These are phyloP conservation scores for Boletales sp. DNA, from an alignment of 768 basidiomycete genomes.

Conservation along the genomic window DNA sequence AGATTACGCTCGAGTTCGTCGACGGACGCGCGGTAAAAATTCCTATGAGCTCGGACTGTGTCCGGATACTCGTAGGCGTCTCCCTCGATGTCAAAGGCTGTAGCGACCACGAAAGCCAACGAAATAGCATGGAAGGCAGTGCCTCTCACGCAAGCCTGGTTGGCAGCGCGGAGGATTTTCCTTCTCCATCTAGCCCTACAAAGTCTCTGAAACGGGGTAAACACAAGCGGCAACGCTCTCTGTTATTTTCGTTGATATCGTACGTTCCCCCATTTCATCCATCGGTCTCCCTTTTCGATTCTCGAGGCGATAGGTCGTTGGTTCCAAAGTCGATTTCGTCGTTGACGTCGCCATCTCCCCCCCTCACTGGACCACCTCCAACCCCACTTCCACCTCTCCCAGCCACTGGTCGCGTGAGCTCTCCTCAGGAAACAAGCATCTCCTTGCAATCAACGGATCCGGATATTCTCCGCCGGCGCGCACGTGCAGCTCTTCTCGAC, in stretches of 20 bases:
- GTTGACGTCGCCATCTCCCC: conserved; percentile 17
- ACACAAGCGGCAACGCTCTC: conserved; percentile 69
- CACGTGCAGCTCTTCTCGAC: conserved; percentile 66
- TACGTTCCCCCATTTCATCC: conserved; percentile 23
- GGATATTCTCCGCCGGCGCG: conserved; percentile 52
- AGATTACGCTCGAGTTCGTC: conserved; percentile 52
- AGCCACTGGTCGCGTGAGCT: conserved; percentile 26
- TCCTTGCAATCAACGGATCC: conserved; percentile 20
- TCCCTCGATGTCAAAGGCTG: conserved; percentile 50
- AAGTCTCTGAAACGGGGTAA: conserved; percentile 36
- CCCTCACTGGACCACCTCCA: conserved; percentile 25
- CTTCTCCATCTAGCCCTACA: conserved; percentile 14
- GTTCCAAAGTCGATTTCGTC: conserved; percentile 32
- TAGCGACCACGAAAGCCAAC: conserved; percentile 31
- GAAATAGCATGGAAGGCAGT: conserved; percentile 31
- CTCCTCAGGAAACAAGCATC: conserved; percentile 11
- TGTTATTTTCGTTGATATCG: conserved; percentile 68
- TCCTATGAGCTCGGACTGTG: conserved; percentile 40
- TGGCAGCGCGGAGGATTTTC: conserved; percentile 17
- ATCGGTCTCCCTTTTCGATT: conserved; percentile 2
- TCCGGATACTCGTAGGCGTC: conserved; percentile 47
- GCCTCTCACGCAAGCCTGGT: conserved; percentile 17
- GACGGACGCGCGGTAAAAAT: conserved; percentile 54
- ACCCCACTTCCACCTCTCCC: conserved; percentile 29
- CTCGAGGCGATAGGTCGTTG: conserved; percentile 17